Percentiles rank a stretch among this genome's conserved stretches.
Conservation (phyloP, 805 yeast species). For the Clavispora santaluciae region DNA sequence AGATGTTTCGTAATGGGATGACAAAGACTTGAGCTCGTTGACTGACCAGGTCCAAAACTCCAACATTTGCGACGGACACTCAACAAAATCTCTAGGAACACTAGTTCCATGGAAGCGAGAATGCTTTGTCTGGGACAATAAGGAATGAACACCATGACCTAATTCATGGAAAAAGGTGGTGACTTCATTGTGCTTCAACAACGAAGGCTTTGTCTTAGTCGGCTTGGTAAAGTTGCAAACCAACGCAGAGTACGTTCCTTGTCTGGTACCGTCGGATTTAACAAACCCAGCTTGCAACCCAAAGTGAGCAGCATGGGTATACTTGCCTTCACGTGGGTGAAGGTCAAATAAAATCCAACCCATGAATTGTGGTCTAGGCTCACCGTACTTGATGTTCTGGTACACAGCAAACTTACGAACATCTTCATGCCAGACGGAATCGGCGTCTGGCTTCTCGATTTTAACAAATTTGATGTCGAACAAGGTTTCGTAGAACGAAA, state of each 20-base stretch:
- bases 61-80: conserved; percentile 85
- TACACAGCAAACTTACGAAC: conserved; percentile 72
- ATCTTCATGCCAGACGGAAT: conserved; percentile 71
- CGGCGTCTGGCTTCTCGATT: conserved; percentile 33
- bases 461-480: conserved; percentile 66
- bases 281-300: conserved; percentile 57
- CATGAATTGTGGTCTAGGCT: conserved; percentile 47
- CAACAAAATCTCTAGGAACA: conserved; percentile 83
- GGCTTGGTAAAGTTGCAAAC: conserved; percentile 85
- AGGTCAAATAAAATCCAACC: conserved; percentile 80
- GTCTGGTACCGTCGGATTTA: conserved; percentile 45
- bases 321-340: conserved; percentile 83
- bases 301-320: conserved; percentile 86
- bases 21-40: conserved; percentile 51
- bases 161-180: conserved; percentile 85
- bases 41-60: conserved; percentile 86
- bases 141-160: conserved; percentile 83
- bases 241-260: conserved; percentile 65
- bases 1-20: conserved; percentile 62
- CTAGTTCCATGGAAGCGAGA: conserved; percentile 72
- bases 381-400: conserved; percentile 45
- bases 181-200: conserved; percentile 73
- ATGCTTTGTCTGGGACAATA: conserved; percentile 61
- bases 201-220: conserved; percentile 60
- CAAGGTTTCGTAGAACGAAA: conserved; percentile 62